Base-by-base conservation (phyloP, 768 basidiomycete species). In the Xerocomellus intermedius region DNA sequence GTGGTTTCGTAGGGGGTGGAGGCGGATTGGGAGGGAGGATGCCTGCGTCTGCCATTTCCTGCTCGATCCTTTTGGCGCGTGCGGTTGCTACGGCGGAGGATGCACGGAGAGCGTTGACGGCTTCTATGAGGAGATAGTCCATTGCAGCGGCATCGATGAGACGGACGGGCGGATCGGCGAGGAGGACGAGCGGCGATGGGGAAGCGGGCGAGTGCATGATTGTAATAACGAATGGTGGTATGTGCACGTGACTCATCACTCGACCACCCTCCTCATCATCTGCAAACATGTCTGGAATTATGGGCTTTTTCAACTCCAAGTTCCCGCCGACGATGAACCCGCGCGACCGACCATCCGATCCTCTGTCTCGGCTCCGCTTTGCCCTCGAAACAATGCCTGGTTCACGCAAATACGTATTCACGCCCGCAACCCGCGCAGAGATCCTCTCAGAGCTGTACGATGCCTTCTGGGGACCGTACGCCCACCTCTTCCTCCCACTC, bases 81-180 rank as follows among this genome's bases (percentile, higher is more conserved):
- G 82, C 77, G 2, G 81, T 78, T 17, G 93, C 92, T 28, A 90
- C 82, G 19, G 79, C 79, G 5, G 94, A 79, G 3, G 93, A 94
- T 33, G 78, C 79, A 26, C 85, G 82, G 32, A 98, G 78, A 0
- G 88, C 82, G 63, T 83, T 78, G 56, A 92, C 86, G 77, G 87
- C 77, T 69, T 89, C 87, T 52, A 94, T 91, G 54, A 93, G 74
- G 64, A 97, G 85, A 72, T 94, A 95, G 64, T 93, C 91, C 83
- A 90, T 85, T 6, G 78, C 84, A 8, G 84, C 80, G 45, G 74
- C 82, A 64, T 91, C 88, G 52, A 89, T 76, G 38, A 82, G 52
- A 90, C 78, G 78, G 10, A 68, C 67, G 24, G 86, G 83, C 1
- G 86, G 84, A 55, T 91, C 87, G 2, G 87, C 82, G 16, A 89